Base-by-base conservation (phyloP, 2,329 filamentous ascomycete species). In the Penicillium sp. region DNA sequence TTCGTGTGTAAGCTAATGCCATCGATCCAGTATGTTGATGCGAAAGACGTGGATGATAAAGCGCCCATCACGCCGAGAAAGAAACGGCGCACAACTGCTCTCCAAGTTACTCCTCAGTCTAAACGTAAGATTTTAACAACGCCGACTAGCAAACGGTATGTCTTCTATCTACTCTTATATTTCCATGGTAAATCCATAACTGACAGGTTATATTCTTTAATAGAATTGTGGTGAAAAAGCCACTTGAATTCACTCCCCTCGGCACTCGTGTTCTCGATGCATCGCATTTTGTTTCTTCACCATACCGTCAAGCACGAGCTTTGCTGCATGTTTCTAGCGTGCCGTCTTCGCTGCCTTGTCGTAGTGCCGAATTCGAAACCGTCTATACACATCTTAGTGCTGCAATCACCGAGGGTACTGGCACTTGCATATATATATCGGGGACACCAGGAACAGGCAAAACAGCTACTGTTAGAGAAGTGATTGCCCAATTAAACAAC, bases 361-460 rank as follows among this genome's bases (percentile, higher is more conserved):
- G 94, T 60, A 93, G 97, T 68, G 85, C 85, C 33, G 95, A 99
- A 69, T 99, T 99, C 71, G 84, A 87, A 9, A 85, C 90, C 2
- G 94, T 99, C 6, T 97, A 97, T 68, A 90, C 90, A 4, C 91
- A 97, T 71, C 85, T 99, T 33, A 92, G 96, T 68, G 89, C 91
- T 7, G 94, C 95, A 52, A 99, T 99, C 67, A 88, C 88, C 14
- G 93, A 96, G 63, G 94, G 93, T 18, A 90, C 89, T 1, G 95
- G 95, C 14, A 90, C 93, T 28, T 99, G 95, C 71, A 97, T 99
- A 68, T 99, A 99, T 74, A 99, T 99, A 59, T 97, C 94, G 0
- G 94, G 94, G n/a, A 97, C 93, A 0, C 94, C 95, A 0, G 94
- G 95, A 7, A 99, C 94, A 0, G 94, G 94, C 28, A 99, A 99